These are phyloP conservation scores for Parathielavia appendiculata DNA, from an alignment of 495 filamentous ascomycete genomes.

Conservation along the genomic window DNA sequence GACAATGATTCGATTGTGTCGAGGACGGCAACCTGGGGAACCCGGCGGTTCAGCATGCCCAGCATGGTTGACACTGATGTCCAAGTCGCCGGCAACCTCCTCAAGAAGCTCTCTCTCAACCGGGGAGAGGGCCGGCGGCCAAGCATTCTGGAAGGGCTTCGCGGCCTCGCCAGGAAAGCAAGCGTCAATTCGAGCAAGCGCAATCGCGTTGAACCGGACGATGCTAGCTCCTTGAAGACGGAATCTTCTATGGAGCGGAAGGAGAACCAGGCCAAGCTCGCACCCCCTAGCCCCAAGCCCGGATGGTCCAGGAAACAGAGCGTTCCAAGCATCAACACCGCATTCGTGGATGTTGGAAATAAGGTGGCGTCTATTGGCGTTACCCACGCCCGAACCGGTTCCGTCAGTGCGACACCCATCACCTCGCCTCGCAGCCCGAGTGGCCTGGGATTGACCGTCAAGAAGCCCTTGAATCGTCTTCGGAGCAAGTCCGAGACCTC, in stretches of 20 bases:
- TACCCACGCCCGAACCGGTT: slow-evolving; percentile 50
- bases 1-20: slow-evolving; percentile 54
- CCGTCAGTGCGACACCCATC: slow-evolving; percentile 49
- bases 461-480: slow-evolving; percentile 52
- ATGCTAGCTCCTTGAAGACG: slow-evolving; percentile 32
- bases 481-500: slow-evolving; percentile 70
- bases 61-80: slow-evolving; percentile 55
- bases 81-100: slow-evolving; percentile 52
- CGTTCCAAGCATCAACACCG: slow-evolving; percentile 60
- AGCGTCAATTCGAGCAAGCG: slow-evolving; percentile 47
- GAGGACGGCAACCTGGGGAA: slow-evolving; percentile 68
- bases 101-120: slow-evolving; percentile 58
- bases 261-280: slow-evolving; percentile 50
- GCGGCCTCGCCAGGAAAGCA: slow-evolving; percentile 53
- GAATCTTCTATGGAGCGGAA: slow-evolving; percentile 35
- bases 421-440: slow-evolving; percentile 49
- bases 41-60: slow-evolving; percentile 55
- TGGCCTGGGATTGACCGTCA: slow-evolving; percentile 41
- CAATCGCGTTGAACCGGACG: slow-evolving; percentile 37
- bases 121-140: slow-evolving; percentile 42
- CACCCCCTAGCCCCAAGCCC: slow-evolving; percentile 48
- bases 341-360: slow-evolving; percentile 58
- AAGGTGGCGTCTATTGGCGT: slow-evolving; percentile 59
- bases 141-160: slow-evolving; percentile 41
- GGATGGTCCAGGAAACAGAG: slow-evolving; percentile 55